These are phyloP conservation scores for Fusarium buharicum DNA, from an alignment of 2,329 filamentous ascomycete genomes.

Conservation along the genomic window DNA sequence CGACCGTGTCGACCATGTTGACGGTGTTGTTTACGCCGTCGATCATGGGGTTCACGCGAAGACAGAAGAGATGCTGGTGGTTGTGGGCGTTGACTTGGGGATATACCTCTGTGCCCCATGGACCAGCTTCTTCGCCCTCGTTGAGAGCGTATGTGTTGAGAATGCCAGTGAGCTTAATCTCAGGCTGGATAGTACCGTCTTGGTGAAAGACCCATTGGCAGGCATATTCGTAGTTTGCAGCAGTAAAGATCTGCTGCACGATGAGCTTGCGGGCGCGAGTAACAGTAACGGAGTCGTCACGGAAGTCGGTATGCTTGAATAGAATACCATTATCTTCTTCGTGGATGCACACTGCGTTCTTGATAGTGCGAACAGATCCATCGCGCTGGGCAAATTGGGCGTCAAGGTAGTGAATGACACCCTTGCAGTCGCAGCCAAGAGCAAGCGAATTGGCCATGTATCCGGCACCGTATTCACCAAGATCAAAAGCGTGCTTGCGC, in stretches of 20 bases:
- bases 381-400: slow-evolving; percentile 83
- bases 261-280: slow-evolving; percentile 87
- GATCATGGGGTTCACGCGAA: slow-evolving; percentile 87
- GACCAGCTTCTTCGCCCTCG: slow-evolving; percentile 80
- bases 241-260: slow-evolving; percentile 92
- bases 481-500: slow-evolving; percentile 82
- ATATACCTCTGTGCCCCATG: slow-evolving; percentile 93
- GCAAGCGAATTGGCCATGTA: slow-evolving; percentile 85
- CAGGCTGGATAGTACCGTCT: slow-evolving; percentile 90
- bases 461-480: slow-evolving; percentile 83
- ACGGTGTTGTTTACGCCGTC: slow-evolving; percentile 88
- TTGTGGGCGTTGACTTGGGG: slow-evolving; percentile 88
- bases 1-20: slow-evolving; percentile 81
- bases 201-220: slow-evolving; percentile 82
- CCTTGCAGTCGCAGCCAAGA: slow-evolving; percentile 87
- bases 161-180: slow-evolving; percentile 92
- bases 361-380: slow-evolving; percentile 81
- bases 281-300: slow-evolving; percentile 86
- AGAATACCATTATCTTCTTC: slow-evolving; percentile 92
- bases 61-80: slow-evolving; percentile 94
- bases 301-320: slow-evolving; percentile 95
- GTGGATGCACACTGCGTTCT: slow-evolving; percentile 95
- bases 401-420: slow-evolving; percentile 90
- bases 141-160: slow-evolving; percentile 90
- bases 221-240: slow-evolving; percentile 93